These are phyloP conservation scores for Acidiella bohemica DNA, from an alignment of 495 filamentous ascomycete genomes.

Conservation along the genomic window DNA sequence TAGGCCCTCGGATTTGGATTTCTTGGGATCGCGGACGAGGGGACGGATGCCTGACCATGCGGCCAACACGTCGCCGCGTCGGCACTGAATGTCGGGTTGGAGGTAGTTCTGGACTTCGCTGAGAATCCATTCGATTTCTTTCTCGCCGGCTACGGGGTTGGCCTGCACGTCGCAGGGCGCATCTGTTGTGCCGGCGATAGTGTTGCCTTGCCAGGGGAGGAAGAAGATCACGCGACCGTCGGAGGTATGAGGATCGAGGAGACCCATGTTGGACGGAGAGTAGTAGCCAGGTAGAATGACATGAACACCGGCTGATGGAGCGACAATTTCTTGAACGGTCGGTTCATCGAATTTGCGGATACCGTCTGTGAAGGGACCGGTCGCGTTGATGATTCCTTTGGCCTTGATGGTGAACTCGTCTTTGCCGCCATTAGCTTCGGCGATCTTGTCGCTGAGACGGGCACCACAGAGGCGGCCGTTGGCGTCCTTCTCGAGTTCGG, in stretches of 20 bases:
- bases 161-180: constrained; percentile 63
- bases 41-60: constrained; percentile 94
- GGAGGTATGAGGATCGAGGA: constrained; percentile 88
- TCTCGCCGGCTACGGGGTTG: constrained; percentile 81
- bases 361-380: constrained; percentile 87
- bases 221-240: constrained; percentile 98
- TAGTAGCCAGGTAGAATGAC: constrained; percentile 93
- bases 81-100: constrained; percentile 83
- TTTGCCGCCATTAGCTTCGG: constrained; percentile 40
- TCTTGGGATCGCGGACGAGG: constrained; percentile 86
- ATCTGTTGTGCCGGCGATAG: constrained; percentile 94
- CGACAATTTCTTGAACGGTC: constrained; percentile 68
- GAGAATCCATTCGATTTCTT: constrained; percentile 95
- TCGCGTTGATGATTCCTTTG: constrained; percentile 88
- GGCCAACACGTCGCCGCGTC: constrained; percentile 85
- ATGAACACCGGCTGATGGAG: constrained; percentile 87
- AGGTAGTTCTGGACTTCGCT: constrained; percentile 82
- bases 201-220: constrained; percentile 98
- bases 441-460: constrained; percentile 57
- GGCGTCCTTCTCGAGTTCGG: constrained; percentile 63
- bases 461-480: constrained; percentile 72
- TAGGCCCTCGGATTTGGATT: constrained; percentile 83
- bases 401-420: constrained; percentile 65
- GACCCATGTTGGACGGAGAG: constrained; percentile 86
- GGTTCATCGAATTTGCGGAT: constrained; percentile 84